phyloP scores from a whole-genome alignment of 768 basidiomycete species.

The Boletus edulis region DNA sequence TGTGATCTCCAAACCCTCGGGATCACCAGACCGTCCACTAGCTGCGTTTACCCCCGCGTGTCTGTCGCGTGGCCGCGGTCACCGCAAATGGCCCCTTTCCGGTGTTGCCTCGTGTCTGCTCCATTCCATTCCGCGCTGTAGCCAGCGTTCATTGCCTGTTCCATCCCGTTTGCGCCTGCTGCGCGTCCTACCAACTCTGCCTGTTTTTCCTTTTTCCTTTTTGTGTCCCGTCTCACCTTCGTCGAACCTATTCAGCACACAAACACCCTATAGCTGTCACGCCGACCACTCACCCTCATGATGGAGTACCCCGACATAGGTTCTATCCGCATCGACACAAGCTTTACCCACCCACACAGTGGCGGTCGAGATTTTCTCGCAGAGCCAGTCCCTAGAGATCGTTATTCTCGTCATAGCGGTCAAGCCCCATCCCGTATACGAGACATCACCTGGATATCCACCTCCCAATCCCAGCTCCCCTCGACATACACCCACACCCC shows the following conservation, averaged over 20 bases:
- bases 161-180: constrained; percentile 28
- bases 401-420: constrained; percentile 29
- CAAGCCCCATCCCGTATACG: constrained; percentile 25
- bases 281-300: constrained; percentile 15
- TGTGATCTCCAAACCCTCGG: not conserved
- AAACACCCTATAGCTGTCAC: not conserved
- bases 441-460: constrained; percentile 34
- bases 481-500: constrained; percentile 29
- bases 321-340: constrained; percentile 30
- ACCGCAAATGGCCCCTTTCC: constrained; percentile 23
- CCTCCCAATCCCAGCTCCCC: constrained; percentile 23
- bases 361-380: constrained; percentile 26
- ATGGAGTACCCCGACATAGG: constrained; percentile 23
- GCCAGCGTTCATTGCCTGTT: constrained; percentile 14
- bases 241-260: not conserved
- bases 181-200: constrained; percentile 9
- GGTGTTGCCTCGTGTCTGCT: constrained; percentile 30
- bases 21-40: not conserved
- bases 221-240: not conserved
- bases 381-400: constrained; percentile 24
- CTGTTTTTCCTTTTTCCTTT: not conserved
- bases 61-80: constrained; percentile 12
- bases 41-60: not conserved
- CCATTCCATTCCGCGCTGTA: constrained; percentile 17
- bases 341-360: constrained; percentile 27